Evolutionary conservation across 2,329 filamentous ascomycete genomes (phyloP).

Genomic region (Aureobasidium zeae): DNA sequence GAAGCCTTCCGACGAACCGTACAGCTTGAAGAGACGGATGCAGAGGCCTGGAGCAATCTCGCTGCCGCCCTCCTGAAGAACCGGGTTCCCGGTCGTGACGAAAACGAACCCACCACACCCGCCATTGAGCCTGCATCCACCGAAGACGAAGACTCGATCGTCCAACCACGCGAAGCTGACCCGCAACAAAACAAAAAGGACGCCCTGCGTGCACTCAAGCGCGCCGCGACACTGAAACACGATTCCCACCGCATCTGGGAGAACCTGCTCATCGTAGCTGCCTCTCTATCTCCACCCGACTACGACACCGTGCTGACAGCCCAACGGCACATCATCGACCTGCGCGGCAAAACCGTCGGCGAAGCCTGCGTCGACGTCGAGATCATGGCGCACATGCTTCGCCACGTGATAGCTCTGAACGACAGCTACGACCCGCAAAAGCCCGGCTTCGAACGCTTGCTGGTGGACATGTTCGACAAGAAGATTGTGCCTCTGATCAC

Average conservation of each 20-base stretch:
- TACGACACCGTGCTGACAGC: conserved; percentile 68
- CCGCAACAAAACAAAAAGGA: conserved; percentile 58
- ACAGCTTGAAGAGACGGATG: conserved; percentile 76
- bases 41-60: conserved; percentile 89
- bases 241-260: conserved; percentile 94
- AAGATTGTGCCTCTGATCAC: conserved; percentile 78
- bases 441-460: conserved; percentile 48
- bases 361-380: conserved; percentile 71
- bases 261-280: conserved; percentile 81
- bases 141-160: conserved; percentile 27
- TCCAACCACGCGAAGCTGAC: conserved; percentile 21
- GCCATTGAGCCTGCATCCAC: conserved; percentile 22
- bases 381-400: conserved; percentile 62
- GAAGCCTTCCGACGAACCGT: conserved; percentile 79
- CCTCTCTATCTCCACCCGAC: conserved; percentile 65
- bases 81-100: conserved; percentile 17
- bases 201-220: conserved; percentile 75
- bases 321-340: conserved; percentile 63
- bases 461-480: conserved; percentile 65
- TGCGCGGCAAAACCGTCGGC: conserved; percentile 55
- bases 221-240: conserved; percentile 71
- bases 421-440: conserved; percentile 35
- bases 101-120: conserved; percentile 3
- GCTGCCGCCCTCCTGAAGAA: conserved; percentile 62
- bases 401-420: conserved; percentile 53